Conservation (phyloP, 208 protist genomes). For the Porcisia hertigi region DNA sequence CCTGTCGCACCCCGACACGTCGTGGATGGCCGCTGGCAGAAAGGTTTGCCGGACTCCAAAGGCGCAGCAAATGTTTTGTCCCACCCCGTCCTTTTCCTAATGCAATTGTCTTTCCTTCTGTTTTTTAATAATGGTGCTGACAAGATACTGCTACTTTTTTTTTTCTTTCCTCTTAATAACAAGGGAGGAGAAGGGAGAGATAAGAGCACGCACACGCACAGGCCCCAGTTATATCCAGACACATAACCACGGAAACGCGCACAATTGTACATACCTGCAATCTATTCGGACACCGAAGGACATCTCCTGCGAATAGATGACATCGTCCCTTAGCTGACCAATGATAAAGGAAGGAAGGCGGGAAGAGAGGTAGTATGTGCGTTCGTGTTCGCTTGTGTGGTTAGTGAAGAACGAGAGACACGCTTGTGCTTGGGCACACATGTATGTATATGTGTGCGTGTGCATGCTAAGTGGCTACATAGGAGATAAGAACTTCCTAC, state of each 20-base stretch:
- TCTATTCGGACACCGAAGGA: background rate
- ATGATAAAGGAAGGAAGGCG: background rate
- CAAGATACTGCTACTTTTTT: conserved; percentile 10
- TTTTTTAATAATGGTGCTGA: background rate
- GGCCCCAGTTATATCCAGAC: no score
- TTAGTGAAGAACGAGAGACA: background rate
- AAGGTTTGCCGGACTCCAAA: no score
- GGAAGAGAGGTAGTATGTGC: background rate
- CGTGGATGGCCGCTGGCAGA: no score
- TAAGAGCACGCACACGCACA: conserved; percentile 1
- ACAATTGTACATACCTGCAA: background rate
- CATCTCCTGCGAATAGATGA: background rate
- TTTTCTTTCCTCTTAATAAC: background rate
- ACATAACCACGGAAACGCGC: no score
- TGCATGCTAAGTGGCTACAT: conserved; percentile 1
- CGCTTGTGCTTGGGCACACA: background rate
- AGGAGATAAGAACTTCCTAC: conserved; percentile 5
- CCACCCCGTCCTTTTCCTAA: background rate
- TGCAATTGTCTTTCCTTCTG: background rate
- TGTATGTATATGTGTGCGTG: conserved; percentile 1
- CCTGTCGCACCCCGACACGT: no score
- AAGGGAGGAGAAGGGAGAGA: background rate
- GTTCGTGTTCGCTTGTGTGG: background rate
- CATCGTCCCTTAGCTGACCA: background rate
- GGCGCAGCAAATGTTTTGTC: background rate